phyloP scores from a whole-genome alignment of 2,329 filamentous ascomycete genomes.

The Pseudofabraea citricarpa region DNA sequence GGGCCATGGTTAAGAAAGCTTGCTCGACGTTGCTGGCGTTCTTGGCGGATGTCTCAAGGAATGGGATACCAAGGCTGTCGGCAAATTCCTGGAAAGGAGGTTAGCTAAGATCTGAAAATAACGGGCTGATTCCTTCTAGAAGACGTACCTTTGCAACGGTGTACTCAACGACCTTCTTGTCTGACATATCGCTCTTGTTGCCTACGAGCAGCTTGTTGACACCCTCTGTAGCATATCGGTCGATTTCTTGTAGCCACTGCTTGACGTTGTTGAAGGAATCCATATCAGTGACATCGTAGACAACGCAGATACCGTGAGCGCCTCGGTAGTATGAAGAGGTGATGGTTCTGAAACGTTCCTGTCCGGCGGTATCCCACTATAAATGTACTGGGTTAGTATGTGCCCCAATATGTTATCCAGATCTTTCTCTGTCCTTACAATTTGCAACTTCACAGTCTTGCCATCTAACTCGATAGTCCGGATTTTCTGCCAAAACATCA shows the following conservation, averaged over 20 bases:
- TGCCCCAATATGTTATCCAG: neutral
- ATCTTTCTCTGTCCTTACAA: slow-evolving; percentile 59
- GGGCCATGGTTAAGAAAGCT: slow-evolving; percentile 99
- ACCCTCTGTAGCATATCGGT: slow-evolving; percentile 97
- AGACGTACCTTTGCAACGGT: slow-evolving; percentile 88
- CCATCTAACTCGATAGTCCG: slow-evolving; percentile 98
- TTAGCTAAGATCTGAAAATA: neutral
- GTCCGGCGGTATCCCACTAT: slow-evolving; percentile 98
- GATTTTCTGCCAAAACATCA: slow-evolving; percentile 74
- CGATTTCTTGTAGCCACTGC: slow-evolving; percentile 99
- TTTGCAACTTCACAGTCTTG: slow-evolving; percentile 99
- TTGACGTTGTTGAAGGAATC: slow-evolving; percentile 99
- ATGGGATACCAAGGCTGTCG: slow-evolving; percentile 96
- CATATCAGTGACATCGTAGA: slow-evolving; percentile 99
- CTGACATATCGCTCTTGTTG: slow-evolving; percentile 99
- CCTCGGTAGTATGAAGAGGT: slow-evolving; percentile 99
- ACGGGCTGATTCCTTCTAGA: slow-evolving; percentile 9
- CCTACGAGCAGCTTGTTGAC: slow-evolving; percentile 99
- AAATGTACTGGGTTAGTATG: slow-evolving; percentile 3
- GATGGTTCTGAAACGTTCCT: slow-evolving; percentile 99
- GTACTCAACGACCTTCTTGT: slow-evolving; percentile 99
- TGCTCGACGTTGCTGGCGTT: slow-evolving; percentile 99
- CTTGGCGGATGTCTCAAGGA: slow-evolving; percentile 99
- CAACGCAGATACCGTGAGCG: slow-evolving; percentile 97
- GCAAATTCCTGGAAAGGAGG: slow-evolving; percentile 74